Evolutionary conservation across 345 rosid species (phyloP).

Genomic region (Orychophragmus violaceus): DNA sequence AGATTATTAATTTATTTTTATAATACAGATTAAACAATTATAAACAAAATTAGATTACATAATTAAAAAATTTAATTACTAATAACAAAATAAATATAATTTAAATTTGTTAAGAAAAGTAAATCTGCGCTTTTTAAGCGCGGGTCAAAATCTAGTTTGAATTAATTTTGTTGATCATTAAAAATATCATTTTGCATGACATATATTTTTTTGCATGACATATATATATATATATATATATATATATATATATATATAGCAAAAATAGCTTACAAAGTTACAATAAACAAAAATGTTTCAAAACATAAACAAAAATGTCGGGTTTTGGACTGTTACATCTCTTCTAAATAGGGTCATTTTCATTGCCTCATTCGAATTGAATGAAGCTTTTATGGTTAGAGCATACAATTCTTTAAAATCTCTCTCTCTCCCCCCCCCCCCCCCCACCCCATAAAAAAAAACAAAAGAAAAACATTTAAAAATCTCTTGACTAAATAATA

Average conservation of each 20-base stretch:
- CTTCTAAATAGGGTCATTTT: background rate
- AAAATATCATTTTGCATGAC: background rate
- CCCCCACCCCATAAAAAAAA: too few species aligned
- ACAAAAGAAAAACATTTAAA: background rate
- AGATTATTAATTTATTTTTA: too few species aligned
- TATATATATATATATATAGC: background rate
- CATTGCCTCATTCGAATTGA: background rate
- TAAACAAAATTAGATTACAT: too few species aligned
- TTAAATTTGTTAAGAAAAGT: too few species aligned
- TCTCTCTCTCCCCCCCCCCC: background rate
- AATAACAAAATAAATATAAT: too few species aligned
- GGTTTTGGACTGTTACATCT: background rate
- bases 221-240: too few species aligned
- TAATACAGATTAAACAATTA: too few species aligned
- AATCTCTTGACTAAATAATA: background rate
- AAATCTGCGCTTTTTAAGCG: too few species aligned
- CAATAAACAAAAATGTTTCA: background rate
- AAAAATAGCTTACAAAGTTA: background rate
- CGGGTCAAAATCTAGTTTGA: too few species aligned
- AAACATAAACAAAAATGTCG: background rate
- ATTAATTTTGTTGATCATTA: background rate
- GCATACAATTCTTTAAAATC: background rate
- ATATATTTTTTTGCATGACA: background rate
- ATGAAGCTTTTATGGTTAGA: background rate
- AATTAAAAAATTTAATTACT: too few species aligned